These are phyloP conservation scores for Megacollybia marginata DNA, from an alignment of 768 basidiomycete genomes.

Conservation along the genomic window DNA sequence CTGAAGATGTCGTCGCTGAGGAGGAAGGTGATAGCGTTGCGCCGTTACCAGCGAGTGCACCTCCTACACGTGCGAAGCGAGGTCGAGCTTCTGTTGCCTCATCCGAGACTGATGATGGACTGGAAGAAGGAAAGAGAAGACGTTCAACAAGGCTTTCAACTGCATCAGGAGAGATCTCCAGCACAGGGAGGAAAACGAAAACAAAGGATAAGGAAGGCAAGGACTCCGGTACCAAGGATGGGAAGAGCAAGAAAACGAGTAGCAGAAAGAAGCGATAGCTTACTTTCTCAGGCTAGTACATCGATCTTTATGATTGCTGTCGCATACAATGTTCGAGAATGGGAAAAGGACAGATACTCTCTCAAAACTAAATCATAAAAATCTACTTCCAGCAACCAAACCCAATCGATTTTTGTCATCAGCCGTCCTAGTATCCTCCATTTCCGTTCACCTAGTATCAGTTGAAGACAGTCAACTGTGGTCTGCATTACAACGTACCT, in stretches of 20 bases:
- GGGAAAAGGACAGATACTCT: not conserved
- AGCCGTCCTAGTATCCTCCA: not conserved
- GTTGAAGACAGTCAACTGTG: not conserved
- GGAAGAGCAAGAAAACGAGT: not conserved
- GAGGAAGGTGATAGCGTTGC: not conserved
- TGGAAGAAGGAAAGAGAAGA: not conserved
- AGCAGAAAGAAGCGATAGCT: not conserved
- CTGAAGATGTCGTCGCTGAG: not conserved
- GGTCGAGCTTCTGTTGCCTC: not conserved
- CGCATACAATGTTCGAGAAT: not conserved
- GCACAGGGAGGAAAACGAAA: too few species aligned
- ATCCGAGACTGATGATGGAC: not conserved
- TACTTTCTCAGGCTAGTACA: not conserved
- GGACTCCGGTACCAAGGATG: not conserved
- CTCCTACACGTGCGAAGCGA: not conserved
- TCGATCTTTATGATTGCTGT: not conserved
- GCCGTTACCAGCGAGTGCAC: not conserved
- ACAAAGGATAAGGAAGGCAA: too few species aligned
- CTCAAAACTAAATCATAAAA: not conserved
- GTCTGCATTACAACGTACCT: conserved; percentile 37
- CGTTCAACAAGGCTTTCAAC: not conserved
- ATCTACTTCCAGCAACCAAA: not conserved
- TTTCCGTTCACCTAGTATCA: not conserved
- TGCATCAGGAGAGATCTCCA: not conserved
- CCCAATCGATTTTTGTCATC: not conserved